Base-by-base conservation (phyloP, 2,329 filamentous ascomycete species). In the Xylariaceae sp. region DNA sequence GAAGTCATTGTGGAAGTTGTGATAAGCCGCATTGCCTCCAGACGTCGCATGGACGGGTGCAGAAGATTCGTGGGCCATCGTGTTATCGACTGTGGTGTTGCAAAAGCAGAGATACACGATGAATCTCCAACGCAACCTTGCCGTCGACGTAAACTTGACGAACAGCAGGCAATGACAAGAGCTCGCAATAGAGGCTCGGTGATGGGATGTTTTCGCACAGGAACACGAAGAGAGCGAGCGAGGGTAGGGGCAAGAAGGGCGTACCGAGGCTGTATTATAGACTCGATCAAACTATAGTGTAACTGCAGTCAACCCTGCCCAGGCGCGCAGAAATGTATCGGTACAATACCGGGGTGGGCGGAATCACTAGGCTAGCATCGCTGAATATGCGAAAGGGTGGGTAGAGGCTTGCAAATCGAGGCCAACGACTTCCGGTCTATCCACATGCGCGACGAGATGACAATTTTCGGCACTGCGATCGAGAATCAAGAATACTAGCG, bases 1-100 rank as follows among this genome's bases (percentile, higher is more conserved):
- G 60, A 86, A 88, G 68, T 88, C 83, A 64, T 88, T 88, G 73
- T 90, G 78, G 70, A 85, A 90, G 73, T 89, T 89, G 73, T 86
- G 83, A 71, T 86, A 88, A 53, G 85, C 85, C 53, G 76, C 76
- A 62, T 88, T 87, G 58, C 85, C 84, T 52, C 85, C 85, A 0
- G 74, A 62, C 1, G 83, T 87, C 64, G 76, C 77, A 35, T 61
- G 44, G 43, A 51, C 60, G 35, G 36, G 30, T 4, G 22, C 22
- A 27, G 22, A 27, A 27, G 22, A 27, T 27, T 27, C 22, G 4
- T 27, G 22, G 22, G 22, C 22, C 22, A 27, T 27, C 22, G 22
- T 27, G 22, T 27, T 27, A 27, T 27, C 22, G 22, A 27, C 22
- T 27, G 22, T 27, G 22, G 22, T 7, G 22, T 27, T 27, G 22